phyloP scores from a whole-genome alignment of 257 asterid genomes.

The Solanum tarijense region DNA sequence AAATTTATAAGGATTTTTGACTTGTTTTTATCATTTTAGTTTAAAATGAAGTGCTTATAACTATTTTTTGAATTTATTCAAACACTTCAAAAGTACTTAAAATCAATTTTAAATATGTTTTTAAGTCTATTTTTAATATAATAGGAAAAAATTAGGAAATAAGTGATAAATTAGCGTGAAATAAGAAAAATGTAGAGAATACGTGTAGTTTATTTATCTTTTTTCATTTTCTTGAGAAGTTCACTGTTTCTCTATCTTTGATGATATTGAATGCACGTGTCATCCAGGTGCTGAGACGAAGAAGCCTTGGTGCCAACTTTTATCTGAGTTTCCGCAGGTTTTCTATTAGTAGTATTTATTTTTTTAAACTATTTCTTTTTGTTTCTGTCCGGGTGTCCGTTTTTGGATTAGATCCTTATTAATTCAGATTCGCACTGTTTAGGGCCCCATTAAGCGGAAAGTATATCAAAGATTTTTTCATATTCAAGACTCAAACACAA shows the following conservation, averaged over 20 bases:
- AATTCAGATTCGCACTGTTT: no score
- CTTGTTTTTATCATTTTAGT: not conserved
- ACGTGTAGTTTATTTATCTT: not conserved
- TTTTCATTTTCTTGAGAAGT: not conserved
- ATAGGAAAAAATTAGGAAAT: no score
- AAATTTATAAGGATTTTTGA: no score
- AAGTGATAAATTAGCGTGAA: not conserved
- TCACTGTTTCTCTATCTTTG: not conserved
- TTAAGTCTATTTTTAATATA: not conserved
- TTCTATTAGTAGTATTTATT: not conserved
- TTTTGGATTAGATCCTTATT: not conserved
- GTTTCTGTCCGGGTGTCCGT: not conserved
- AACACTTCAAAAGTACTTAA: no score
- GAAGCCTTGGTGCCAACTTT: slow-evolving; percentile 59
- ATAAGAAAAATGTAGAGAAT: not conserved
- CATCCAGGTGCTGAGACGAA: slow-evolving; percentile 21
- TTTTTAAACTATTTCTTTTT: not conserved
- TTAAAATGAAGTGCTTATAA: not conserved
- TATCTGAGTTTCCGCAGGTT: slow-evolving; percentile 50
- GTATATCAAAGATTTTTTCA: no score
- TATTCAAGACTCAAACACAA: not conserved
- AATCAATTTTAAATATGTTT: no score
- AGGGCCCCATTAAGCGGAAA: not conserved
- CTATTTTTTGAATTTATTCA: no score
- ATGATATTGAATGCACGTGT: not conserved